These are phyloP conservation scores for Typha latifolia DNA, from an alignment of 176 grass and related monocot species.

Conservation along the genomic window DNA sequence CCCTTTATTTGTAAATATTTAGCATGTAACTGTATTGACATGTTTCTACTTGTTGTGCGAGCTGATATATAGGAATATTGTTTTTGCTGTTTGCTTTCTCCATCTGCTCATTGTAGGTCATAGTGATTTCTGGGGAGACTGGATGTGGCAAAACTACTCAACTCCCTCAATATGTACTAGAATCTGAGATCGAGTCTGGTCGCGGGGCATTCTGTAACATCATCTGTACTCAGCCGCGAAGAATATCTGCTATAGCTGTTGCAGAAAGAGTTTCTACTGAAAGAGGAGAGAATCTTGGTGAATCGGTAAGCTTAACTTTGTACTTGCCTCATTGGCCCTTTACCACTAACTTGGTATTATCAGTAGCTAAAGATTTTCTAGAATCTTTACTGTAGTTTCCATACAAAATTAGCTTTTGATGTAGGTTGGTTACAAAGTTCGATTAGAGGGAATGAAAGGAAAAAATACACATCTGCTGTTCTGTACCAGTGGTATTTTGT, in stretches of 20 bases:
- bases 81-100: no score
- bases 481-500: constrained; percentile 95
- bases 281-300: constrained; percentile 89
- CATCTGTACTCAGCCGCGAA: constrained; percentile 89
- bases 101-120: constrained; percentile 35
- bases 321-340: constrained; percentile 6
- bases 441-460: constrained; percentile 91
- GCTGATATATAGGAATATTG: no score
- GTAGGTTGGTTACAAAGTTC: constrained; percentile 99
- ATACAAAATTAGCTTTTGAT: constrained; percentile 62
- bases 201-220: constrained; percentile 97
- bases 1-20: no score
- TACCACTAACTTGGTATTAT: constrained; percentile 12
- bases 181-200: constrained; percentile 92
- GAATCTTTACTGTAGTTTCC: constrained; percentile 39
- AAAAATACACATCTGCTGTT: constrained; percentile 97
- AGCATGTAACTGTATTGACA: no score
- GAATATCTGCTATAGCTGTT: constrained; percentile 97
- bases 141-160: constrained; percentile 98
- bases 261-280: constrained; percentile 94
- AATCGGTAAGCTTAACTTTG: constrained; percentile 56
- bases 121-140: constrained; percentile 91
- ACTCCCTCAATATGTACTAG: constrained; percentile 85
- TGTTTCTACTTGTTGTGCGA: no score
- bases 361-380: constrained; percentile 23